phyloP scores from a whole-genome alignment of 805 yeast species.

The Wickerhamiella siamensis region DNA sequence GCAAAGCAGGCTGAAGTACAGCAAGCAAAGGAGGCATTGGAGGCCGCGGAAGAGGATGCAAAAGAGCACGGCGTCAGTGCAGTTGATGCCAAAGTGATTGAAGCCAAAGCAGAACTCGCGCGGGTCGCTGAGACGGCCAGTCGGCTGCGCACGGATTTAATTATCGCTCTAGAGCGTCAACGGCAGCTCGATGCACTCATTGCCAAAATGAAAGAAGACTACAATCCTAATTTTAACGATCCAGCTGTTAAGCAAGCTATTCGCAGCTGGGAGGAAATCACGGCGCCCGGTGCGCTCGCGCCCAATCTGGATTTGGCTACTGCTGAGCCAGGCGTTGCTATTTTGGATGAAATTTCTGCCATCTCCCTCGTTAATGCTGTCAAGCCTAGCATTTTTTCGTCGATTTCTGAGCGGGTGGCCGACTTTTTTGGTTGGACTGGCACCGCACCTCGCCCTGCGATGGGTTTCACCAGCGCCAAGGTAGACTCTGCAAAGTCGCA shows the following conservation, averaged over 20 bases:
- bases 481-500: slow-evolving; percentile 4
- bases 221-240: slow-evolving; percentile 76
- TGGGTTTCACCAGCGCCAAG: background rate
- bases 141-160: slow-evolving; percentile 6
- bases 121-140: slow-evolving; percentile 9
- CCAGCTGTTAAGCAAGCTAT: slow-evolving; percentile 69
- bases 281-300: background rate
- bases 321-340: background rate
- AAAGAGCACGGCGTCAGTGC: background rate
- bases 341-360: background rate
- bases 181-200: slow-evolving; percentile 27
- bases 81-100: slow-evolving; percentile 11
- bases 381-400: background rate
- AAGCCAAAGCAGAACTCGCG: slow-evolving; percentile 11
- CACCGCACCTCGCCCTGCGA: background rate
- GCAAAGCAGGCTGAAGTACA: slow-evolving; percentile 13
- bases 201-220: slow-evolving; percentile 36
- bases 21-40: slow-evolving; percentile 22
- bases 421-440: slow-evolving; percentile 2
- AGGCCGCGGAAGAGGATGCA: slow-evolving; percentile 10
- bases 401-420: background rate
- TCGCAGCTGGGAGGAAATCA: slow-evolving; percentile 25
- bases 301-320: background rate
- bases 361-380: background rate
- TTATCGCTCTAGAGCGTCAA: slow-evolving; percentile 7